Evolutionary conservation across 345 rosid genomes (phyloP).

Genomic region (Eucalyptus brandiana): DNA sequence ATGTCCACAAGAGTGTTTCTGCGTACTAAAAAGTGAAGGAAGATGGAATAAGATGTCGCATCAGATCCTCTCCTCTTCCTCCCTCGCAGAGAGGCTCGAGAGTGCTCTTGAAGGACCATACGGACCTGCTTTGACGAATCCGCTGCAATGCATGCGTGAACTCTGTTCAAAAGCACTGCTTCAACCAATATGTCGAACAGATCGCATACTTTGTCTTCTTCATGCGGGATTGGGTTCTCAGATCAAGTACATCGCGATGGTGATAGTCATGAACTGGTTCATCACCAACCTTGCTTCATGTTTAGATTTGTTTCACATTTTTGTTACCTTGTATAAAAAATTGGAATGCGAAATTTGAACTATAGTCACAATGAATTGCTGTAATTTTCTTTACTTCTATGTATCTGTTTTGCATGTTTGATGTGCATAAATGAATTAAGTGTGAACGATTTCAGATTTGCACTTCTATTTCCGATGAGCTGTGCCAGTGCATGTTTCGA

Average conservation of each 20-base stretch:
- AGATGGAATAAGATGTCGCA: slow-evolving; percentile 36
- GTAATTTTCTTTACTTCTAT: background rate
- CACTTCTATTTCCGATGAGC: background rate
- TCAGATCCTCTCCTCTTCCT: slow-evolving; percentile 20
- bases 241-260: background rate
- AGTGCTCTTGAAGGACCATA: slow-evolving; percentile 50
- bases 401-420: background rate
- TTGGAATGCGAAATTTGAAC: background rate
- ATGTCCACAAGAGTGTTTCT: slow-evolving; percentile 33
- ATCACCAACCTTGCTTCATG: background rate
- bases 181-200: background rate
- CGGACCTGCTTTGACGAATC: slow-evolving; percentile 32
- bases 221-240: background rate
- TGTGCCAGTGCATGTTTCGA: background rate
- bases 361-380: background rate
- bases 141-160: background rate
- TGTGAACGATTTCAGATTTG: background rate
- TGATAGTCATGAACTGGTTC: background rate
- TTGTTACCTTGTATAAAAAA: background rate
- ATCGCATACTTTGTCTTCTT: background rate
- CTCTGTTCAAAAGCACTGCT: background rate
- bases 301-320: background rate
- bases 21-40: slow-evolving; percentile 30
- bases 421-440: background rate
- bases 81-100: slow-evolving; percentile 3